Base-by-base conservation (phyloP, 176 grass and related monocot species). In the Eragrostis nindensis region DNA sequence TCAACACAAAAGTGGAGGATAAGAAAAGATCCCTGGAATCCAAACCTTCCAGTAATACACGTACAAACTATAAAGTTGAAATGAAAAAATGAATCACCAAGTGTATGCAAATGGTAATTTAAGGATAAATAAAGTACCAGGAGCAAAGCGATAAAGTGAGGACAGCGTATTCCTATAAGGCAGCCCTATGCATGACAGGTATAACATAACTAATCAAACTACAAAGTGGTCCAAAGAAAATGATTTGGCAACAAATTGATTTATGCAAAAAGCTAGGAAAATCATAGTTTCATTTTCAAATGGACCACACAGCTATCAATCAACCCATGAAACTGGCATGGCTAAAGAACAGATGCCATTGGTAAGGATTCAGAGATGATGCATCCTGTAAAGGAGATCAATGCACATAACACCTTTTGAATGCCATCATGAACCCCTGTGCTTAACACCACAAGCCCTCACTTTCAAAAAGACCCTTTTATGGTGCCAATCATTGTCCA, bases 241-340 rank as follows among this genome's bases (percentile, higher is more conserved):
- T 86, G 59, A 89, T 86, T 14, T 76, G 40, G 49, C 41, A 85
- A 77, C 73, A 66, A 60, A 82, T 47, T 19, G 16, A 57, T 55
- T 56, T 17, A 36, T 48, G 3, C 27, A 68, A 86, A 80, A 86
- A 30, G 50, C 8, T 56, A 50, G 48, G n/a, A n/a, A n/a, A n/a
- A n/a, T n/a, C n/a, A n/a, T n/a, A 21, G 47, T 52, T 43, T 85
- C 30, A 0, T 52, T 89, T 72, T 81, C 66, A 47, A 78, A 81
- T 86, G 87, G 87, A 78, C 83, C 87, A 82, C 73, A 73, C 27
- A n/a, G n/a, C n/a, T n/a, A 69, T 55, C 74, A 68, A 83, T 50
- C 74, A 84, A 74, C n/a, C 49, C 72, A 70, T 48, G 19, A 27
- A 15, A 13, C 45, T 29, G 60, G 30, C 22, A n/a, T 1, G 63